Evolutionary conservation across 768 basidiomycete genomes (phyloP).

Genomic region (Termitomyces titanicus): DNA sequence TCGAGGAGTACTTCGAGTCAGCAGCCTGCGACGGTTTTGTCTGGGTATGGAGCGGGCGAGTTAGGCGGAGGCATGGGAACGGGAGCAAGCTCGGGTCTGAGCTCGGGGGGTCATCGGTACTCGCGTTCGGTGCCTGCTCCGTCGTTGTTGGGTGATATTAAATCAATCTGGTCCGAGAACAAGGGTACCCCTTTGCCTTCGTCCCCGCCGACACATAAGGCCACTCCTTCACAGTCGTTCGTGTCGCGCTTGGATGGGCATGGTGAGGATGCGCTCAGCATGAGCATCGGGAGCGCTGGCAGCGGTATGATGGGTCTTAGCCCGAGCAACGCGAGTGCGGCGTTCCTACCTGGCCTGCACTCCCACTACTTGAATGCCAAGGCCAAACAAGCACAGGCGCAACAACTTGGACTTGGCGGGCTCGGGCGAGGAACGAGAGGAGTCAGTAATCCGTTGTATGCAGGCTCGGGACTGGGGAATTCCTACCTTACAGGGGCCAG

Average conservation of each 20-base stretch:
- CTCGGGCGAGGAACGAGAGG: constrained; percentile 28
- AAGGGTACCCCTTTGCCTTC: constrained; percentile 21
- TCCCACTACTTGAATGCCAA: constrained; percentile 59
- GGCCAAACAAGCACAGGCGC: constrained; percentile 31
- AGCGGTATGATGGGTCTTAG: constrained; percentile 37
- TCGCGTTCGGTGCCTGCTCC: constrained; percentile 81
- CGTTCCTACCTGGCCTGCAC: constrained; percentile 74
- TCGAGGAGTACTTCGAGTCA: constrained; percentile 64
- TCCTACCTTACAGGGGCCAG: not conserved
- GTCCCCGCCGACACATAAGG: constrained; percentile 36
- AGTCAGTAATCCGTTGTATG: constrained; percentile 27
- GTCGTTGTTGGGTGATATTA: constrained; percentile 69
- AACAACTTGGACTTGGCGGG: constrained; percentile 25
- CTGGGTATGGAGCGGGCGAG: constrained; percentile 14
- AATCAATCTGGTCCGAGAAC: constrained; percentile 77
- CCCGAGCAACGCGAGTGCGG: constrained; percentile 79
- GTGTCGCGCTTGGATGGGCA: constrained; percentile 34
- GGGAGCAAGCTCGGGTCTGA: not conserved
- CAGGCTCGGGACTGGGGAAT: not conserved
- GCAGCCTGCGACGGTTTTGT: constrained; percentile 17
- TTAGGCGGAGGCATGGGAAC: not conserved
- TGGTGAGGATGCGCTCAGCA: constrained; percentile 31
- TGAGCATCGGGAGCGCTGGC: constrained; percentile 32
- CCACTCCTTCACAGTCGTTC: constrained; percentile 51
- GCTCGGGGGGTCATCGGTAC: constrained; percentile 54